Evolutionary conservation across 768 basidiomycete species (phyloP).

Genomic region (Gyrodon lividus): DNA sequence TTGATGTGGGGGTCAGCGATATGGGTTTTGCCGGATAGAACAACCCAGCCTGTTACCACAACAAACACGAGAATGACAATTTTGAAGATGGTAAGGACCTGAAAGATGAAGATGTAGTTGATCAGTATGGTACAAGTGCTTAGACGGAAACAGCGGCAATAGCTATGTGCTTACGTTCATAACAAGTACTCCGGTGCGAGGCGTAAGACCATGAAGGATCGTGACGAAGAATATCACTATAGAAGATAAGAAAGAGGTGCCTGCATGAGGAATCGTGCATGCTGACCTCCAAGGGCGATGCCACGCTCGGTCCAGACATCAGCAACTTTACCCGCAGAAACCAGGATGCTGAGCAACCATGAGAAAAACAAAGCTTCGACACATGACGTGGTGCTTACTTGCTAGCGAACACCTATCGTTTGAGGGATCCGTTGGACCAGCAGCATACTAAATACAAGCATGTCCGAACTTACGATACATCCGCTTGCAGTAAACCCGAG

Average conservation of each 20-base stretch:
- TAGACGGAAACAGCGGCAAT: too few relatives aligned
- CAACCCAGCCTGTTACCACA: constrained; percentile 58
- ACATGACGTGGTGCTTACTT: constrained; percentile 20
- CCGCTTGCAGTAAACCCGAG: constrained; percentile 42
- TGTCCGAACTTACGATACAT: constrained; percentile 43
- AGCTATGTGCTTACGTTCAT: constrained; percentile 49
- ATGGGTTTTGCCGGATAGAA: constrained; percentile 55
- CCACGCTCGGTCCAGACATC: constrained; percentile 53
- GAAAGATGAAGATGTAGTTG: constrained; percentile 13
- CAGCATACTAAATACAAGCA: background rate
- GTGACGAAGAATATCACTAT: constrained; percentile 52
- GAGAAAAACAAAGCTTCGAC: too few relatives aligned
- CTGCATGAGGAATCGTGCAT: background rate
- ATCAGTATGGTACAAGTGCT: background rate
- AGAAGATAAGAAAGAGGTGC: background rate
- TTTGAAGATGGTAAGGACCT: constrained; percentile 53
- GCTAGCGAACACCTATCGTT: constrained; percentile 34
- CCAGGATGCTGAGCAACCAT: constrained; percentile 41
- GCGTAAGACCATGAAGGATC: constrained; percentile 51
- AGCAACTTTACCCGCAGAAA: constrained; percentile 40
- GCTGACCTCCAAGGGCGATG: constrained; percentile 54
- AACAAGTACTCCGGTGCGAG: constrained; percentile 45
- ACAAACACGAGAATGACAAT: constrained; percentile 53
- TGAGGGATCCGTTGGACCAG: background rate
- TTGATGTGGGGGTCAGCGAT: constrained; percentile 57